phyloP scores from a whole-genome alignment of 257 asterid species.

The Rehmannia glutinosa region DNA sequence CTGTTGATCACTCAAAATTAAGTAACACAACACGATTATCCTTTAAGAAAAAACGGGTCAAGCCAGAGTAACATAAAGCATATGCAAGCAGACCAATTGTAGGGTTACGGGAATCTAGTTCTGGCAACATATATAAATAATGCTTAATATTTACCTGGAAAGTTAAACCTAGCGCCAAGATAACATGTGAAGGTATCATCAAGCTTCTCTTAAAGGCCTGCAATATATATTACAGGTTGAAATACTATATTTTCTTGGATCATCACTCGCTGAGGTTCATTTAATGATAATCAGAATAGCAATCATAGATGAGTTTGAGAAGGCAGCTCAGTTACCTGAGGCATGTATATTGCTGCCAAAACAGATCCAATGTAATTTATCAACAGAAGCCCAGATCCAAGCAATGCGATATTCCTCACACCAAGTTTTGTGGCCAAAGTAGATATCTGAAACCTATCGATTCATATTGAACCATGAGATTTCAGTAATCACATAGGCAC shows the following conservation, averaged over 20 bases:
- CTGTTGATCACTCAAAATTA: too few species aligned
- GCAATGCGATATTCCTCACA: constrained; percentile 84
- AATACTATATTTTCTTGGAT: neutral
- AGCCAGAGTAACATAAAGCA: neutral
- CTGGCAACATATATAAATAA: constrained; percentile 6
- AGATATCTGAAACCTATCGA: constrained; percentile 85
- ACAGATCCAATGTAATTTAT: constrained; percentile 77
- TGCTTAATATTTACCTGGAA: constrained; percentile 57
- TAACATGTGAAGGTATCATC: constrained; percentile 75
- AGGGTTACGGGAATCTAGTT: too few species aligned
- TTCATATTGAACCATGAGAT: constrained; percentile 18
- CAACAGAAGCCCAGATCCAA: constrained; percentile 83
- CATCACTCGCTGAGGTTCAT: neutral
- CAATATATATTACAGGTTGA: constrained; percentile 17
- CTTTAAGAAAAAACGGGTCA: neutral
- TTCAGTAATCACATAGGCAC: constrained; percentile 6
- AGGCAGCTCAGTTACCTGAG: constrained; percentile 54
- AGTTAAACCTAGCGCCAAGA: constrained; percentile 64
- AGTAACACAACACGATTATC: too few species aligned
- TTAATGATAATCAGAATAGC: neutral
- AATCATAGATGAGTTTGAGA: neutral
- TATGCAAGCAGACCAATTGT: neutral
- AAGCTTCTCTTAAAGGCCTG: constrained; percentile 84
- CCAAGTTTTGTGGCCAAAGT: constrained; percentile 97
- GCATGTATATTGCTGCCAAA: constrained; percentile 74